Conservation (phyloP, 169 alveolate species). For the Cryptosporidium viatorum region DNA sequence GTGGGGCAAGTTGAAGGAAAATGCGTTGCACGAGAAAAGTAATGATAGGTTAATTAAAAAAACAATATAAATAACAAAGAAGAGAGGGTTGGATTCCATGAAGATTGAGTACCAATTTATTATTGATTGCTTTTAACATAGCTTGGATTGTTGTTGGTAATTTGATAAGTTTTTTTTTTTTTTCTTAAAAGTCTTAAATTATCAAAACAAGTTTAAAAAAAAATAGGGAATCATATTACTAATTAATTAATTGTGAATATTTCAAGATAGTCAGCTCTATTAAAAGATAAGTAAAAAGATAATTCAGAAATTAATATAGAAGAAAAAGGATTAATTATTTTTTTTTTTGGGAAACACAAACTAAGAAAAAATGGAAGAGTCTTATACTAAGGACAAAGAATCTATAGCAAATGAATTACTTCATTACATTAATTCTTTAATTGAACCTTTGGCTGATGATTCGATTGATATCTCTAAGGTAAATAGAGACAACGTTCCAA, state of each 20-base stretch:
- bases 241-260: too few species aligned
- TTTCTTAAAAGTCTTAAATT: too few species aligned
- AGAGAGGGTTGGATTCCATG: neutral
- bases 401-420: constrained; percentile 37
- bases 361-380: constrained; percentile 18
- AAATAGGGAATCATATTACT: too few species aligned
- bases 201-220: neutral
- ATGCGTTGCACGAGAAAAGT: neutral
- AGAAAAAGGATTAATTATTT: neutral
- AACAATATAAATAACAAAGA: neutral
- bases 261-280: neutral
- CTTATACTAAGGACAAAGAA: constrained; percentile 22
- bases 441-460: constrained; percentile 52
- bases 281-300: neutral
- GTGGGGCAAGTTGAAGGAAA: neutral
- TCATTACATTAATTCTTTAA: constrained; percentile 46
- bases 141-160: neutral
- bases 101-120: neutral
- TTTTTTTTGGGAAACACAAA: neutral
- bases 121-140: neutral
- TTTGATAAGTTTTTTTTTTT: neutral
- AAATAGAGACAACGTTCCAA: neutral
- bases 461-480: neutral
- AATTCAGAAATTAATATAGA: neutral
- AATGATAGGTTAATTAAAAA: neutral